These are phyloP conservation scores for Passiflora organensis DNA, from an alignment of 345 rosid species.

Conservation along the genomic window DNA sequence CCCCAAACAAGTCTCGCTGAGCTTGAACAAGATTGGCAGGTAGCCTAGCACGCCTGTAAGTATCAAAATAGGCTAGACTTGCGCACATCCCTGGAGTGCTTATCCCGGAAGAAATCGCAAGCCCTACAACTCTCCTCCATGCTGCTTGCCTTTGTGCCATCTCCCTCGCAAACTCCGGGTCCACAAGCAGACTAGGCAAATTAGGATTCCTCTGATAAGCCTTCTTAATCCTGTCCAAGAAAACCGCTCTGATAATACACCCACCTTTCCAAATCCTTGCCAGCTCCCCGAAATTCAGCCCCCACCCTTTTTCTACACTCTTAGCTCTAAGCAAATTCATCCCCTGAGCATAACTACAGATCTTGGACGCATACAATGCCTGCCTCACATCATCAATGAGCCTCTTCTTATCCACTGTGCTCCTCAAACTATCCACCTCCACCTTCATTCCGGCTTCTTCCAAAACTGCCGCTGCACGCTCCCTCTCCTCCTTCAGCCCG, in stretches of 20 bases:
- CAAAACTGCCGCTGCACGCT: constrained; percentile 51
- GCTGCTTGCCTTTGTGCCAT: constrained; percentile 98
- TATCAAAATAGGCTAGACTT: constrained; percentile 88
- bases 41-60: constrained; percentile 84
- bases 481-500: constrained; percentile 91
- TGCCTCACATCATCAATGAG: constrained; percentile 95
- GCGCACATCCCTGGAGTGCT: constrained; percentile 98
- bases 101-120: constrained; percentile 86
- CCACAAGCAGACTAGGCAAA: constrained; percentile 81
- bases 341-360: constrained; percentile 93
- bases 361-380: constrained; percentile 84
- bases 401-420: constrained; percentile 67
- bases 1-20: constrained; percentile 97
- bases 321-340: constrained; percentile 93
- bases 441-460: constrained; percentile 78
- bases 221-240: constrained; percentile 93
- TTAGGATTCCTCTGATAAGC: constrained; percentile 90
- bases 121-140: constrained; percentile 94
- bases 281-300: constrained; percentile 77
- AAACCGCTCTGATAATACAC: constrained; percentile 89
- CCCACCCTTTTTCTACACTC: constrained; percentile 77
- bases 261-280: constrained; percentile 99
- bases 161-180: constrained; percentile 91
- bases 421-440: constrained; percentile 40
- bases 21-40: constrained; percentile 95